Base-by-base conservation (phyloP, 1,284 basidiomycete species). In the Mycena citricolor region DNA sequence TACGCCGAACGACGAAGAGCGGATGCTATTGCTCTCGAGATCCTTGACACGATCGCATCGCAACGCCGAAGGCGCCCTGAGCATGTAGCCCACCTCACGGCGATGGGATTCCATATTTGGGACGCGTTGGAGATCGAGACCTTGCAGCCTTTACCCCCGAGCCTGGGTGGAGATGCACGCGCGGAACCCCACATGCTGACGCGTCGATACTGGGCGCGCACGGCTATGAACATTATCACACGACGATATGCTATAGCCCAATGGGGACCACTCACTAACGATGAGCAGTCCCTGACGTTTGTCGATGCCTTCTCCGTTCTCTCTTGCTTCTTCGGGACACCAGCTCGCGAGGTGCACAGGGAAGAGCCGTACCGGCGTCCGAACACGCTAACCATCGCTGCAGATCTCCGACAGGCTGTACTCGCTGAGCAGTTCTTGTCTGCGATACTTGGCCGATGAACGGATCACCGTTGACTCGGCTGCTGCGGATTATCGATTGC, bases 321-420 rank as follows among this genome's bases (percentile, higher is more conserved):
- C n/a, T 82, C 80, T 5, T 71, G 73, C 7, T 81, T 81, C 58
- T 76, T 73, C 55, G 74, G 73, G 24, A 59, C 67, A 28, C 68
- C 74, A 1, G 66, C 69, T 1, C 58, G 62, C 28, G 62, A 72
- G 59, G 80, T 77, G 43, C 39, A 67, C n/a, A n/a, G n/a, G n/a
- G n/a, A n/a, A n/a, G n/a, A n/a, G n/a, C n/a, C n/a, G n/a, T n/a
- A n/a, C n/a, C n/a, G n/a, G n/a, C n/a, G n/a, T n/a, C n/a, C n/a
- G n/a, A n/a, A n/a, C n/a, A n/a, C n/a, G n/a, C n/a, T n/a, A n/a
- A n/a, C n/a, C n/a, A n/a, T 22, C 22, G 16, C n/a, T 23, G 12
- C 35, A 70, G 67, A 66, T 76, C 20, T 57, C 58, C 3, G 52
- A 54, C 22, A 47, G 65, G 23, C 58, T 83, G 1, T 68, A 75